phyloP scores from a whole-genome alignment of 1,284 basidiomycete genomes.

The Acaromyces ingoldii region DNA sequence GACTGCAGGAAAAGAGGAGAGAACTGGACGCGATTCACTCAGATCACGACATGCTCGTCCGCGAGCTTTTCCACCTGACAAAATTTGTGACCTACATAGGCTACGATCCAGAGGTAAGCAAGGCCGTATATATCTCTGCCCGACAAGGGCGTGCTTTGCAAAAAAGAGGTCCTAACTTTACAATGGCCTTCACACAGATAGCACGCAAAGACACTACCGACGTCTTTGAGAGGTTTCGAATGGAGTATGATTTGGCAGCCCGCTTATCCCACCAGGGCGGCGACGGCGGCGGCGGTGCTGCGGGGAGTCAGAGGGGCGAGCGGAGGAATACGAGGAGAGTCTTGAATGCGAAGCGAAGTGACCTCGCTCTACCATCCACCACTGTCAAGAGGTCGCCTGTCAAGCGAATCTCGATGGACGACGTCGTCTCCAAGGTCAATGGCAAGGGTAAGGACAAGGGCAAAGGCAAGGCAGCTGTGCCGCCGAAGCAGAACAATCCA shows the following conservation, averaged over 20 bases:
- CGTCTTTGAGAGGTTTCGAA: conserved; percentile 12
- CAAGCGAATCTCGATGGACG: too few species aligned
- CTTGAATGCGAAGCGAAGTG: too few species aligned
- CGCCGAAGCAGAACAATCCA: too few species aligned
- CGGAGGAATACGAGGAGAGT: too few species aligned
- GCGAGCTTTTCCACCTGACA: conserved; percentile 41
- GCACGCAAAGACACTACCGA: conserved; percentile 4
- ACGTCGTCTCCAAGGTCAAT: neutral
- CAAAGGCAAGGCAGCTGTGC: too few species aligned
- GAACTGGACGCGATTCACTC: conserved; percentile 30
- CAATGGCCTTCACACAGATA: neutral
- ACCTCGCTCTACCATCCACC: neutral
- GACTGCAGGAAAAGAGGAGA: conserved; percentile 18
- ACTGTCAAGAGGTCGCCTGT: neutral
- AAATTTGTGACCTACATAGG: conserved; percentile 41
- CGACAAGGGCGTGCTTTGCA: neutral
- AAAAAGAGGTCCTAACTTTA: neutral
- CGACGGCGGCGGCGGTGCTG: neutral
- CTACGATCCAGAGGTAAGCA: conserved; percentile 31
- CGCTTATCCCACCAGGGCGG: neutral
- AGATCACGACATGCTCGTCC: conserved; percentile 37
- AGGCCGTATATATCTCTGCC: neutral
- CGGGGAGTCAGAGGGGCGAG: too few species aligned
- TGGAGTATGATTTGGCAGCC: neutral
- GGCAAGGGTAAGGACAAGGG: too few species aligned